Base-by-base conservation (phyloP, 768 basidiomycete genomes). In the Tricholoma flavovirens region DNA sequence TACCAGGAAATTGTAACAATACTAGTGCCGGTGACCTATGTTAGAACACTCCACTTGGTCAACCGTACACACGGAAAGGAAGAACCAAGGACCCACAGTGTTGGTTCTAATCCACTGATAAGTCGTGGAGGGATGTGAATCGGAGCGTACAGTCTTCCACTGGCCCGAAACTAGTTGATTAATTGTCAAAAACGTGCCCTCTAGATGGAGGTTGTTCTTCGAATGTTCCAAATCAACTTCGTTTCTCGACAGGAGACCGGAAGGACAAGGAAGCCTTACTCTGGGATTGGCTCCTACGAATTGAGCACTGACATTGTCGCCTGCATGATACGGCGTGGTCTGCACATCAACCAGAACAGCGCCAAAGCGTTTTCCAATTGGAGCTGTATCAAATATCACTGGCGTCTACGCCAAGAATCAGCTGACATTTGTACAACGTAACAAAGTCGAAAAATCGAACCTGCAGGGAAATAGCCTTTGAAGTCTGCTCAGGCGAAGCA, bases 211-310 rank as follows among this genome's bases (percentile, higher is more conserved):
- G 64, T 91, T 90, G 62, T 92, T 92, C 87, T 29, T 48, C 51
- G 24, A 19, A 14, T 38, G 48, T 51, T 15, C 57, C 43, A 42
- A 36, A 48, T 51, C 26, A 38, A n/a, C 24, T 55, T 35, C 38
- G 36, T 43, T 19, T 43, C 24, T 4, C 35, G 6, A 19, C 42
- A 35, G 4, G 24, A 53, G 19, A 29, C 5, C n/a, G 30, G 14
- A 53, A 7, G 9, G 22, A 35, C 15, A 8, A 35, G 19, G 49
- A 51, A 38, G 32, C 30, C 81, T 59, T 60, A 88, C 87, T 70
- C 89, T 76, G 0, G 88, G 90, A 66, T 89, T 88, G 40, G 88
- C 89, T 45, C 87, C 88, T 49, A 87, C 83, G 59, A 91, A 91
- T 51, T 75, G 73, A 12, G 79, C 85, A 9, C 66, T 65, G 54